phyloP scores from a whole-genome alignment of 2,329 filamentous ascomycete species.

The Fusarium fracticaudum region DNA sequence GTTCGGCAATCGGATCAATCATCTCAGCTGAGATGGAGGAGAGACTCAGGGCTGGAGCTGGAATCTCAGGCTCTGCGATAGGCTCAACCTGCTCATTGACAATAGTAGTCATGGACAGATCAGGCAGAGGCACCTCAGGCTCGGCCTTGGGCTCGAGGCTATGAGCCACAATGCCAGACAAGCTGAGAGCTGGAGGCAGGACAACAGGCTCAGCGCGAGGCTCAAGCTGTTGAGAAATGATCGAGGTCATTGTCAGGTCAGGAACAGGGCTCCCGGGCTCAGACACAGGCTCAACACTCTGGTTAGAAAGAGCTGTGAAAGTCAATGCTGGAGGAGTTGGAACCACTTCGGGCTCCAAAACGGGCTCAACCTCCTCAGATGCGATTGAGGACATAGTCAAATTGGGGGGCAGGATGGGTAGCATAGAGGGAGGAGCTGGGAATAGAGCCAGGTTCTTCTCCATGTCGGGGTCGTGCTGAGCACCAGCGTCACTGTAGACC shows the following conservation, averaged over 20 bases:
- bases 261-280: slow-evolving; percentile 48
- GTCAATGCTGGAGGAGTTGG: slow-evolving; percentile 47
- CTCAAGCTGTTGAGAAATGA: slow-evolving; percentile 43
- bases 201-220: slow-evolving; percentile 42
- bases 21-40: slow-evolving; percentile 24
- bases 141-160: slow-evolving; percentile 43
- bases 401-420: slow-evolving; percentile 47
- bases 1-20: slow-evolving; percentile 31
- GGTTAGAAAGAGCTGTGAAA: slow-evolving; percentile 48
- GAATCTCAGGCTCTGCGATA: slow-evolving; percentile 26
- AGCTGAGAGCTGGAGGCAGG: slow-evolving; percentile 30
- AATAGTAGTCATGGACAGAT: slow-evolving; percentile 47
- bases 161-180: slow-evolving; percentile 40
- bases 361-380: slow-evolving; percentile 56
- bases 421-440: slow-evolving; percentile 61
- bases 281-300: slow-evolving; percentile 53
- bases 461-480: slow-evolving; percentile 61
- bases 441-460: slow-evolving; percentile 64
- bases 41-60: slow-evolving; percentile 36
- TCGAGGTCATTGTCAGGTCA: slow-evolving; percentile 40
- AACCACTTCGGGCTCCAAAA: slow-evolving; percentile 48
- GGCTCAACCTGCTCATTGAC: slow-evolving; percentile 41
- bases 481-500: slow-evolving; percentile 63
- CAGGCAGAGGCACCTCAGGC: slow-evolving; percentile 35
- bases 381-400: slow-evolving; percentile 58